phyloP scores from a whole-genome alignment of 345 rosid genomes.

The Salix suchowensis region DNA sequence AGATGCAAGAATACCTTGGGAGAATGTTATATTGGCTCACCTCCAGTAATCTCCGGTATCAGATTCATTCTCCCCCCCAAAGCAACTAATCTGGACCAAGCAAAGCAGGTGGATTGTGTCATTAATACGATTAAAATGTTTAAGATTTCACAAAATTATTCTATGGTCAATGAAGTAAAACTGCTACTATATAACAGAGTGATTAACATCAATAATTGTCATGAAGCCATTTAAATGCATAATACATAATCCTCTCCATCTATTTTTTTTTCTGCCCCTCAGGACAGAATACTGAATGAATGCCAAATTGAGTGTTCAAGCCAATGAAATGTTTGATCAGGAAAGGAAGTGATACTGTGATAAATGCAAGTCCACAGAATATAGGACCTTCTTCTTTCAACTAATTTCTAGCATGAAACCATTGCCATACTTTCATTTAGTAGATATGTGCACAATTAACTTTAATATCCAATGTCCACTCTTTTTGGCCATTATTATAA shows the following conservation, averaged over 20 bases:
- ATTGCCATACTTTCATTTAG: neutral
- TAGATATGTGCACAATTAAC: neutral
- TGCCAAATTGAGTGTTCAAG: neutral
- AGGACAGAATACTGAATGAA: neutral
- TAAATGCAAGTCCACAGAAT: neutral
- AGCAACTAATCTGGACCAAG: slow-evolving; percentile 78
- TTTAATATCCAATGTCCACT: neutral
- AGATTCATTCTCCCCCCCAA: slow-evolving; percentile 83
- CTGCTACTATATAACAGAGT: neutral
- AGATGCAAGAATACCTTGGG: neutral
- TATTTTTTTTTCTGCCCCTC: neutral
- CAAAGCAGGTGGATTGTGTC: neutral
- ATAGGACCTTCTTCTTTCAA: neutral
- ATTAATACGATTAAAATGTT: neutral
- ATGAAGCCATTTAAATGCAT: neutral
- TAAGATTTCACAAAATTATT: neutral
- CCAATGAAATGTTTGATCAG: neutral
- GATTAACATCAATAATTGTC: neutral
- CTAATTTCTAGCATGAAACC: neutral
- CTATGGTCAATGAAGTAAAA: neutral
- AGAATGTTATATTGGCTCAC: slow-evolving; percentile 33
- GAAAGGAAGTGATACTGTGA: neutral
- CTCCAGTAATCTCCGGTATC: slow-evolving; percentile 98
- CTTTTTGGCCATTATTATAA: neutral
- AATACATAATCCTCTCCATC: neutral